Conservation (phyloP, 108 stramenopile species). For the Seminavis robusta region DNA sequence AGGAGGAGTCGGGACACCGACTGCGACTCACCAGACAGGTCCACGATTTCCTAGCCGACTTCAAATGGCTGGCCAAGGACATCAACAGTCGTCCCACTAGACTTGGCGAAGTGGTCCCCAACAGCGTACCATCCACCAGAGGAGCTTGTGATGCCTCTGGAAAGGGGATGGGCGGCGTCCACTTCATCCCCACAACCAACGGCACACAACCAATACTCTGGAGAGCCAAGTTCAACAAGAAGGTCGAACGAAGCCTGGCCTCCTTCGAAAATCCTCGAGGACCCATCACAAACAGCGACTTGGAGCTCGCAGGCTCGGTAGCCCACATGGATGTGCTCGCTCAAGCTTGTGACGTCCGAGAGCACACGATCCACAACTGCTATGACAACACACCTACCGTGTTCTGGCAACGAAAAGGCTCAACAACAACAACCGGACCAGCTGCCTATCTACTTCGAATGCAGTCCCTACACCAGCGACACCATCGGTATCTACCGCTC, state of each 20-base stretch:
- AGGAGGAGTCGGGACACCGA: not conserved
- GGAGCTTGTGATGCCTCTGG: slow-evolving; percentile 29
- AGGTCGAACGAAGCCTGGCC: slow-evolving; percentile 7
- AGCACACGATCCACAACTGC: slow-evolving; percentile 18
- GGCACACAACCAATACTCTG: slow-evolving; percentile 27
- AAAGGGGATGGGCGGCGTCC: slow-evolving; percentile 26
- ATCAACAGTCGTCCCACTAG: slow-evolving; percentile 22
- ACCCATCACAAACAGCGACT: slow-evolving; percentile 28
- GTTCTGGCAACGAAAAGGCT: slow-evolving; percentile 35
- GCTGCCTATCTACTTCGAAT: slow-evolving; percentile 43
- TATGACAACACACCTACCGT: slow-evolving; percentile 36
- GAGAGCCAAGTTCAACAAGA: slow-evolving; percentile 24
- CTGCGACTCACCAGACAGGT: slow-evolving; percentile 4
- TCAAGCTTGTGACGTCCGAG: slow-evolving; percentile 18
- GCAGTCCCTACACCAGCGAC: slow-evolving; percentile 28
- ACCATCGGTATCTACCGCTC: slow-evolving; percentile 22
- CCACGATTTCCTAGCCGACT: slow-evolving; percentile 20
- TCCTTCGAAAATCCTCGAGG: slow-evolving; percentile 27
- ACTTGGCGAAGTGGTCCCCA: slow-evolving; percentile 35
- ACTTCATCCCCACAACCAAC: not conserved
- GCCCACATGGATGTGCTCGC: slow-evolving; percentile 40
- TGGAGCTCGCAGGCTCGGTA: slow-evolving; percentile 39
- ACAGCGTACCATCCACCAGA: slow-evolving; percentile 6
- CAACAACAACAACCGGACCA: slow-evolving; percentile 17
- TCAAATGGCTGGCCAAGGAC: slow-evolving; percentile 8